phyloP scores from a whole-genome alignment of 208 protist genomes.

The Crithidia acanthocephali region DNA sequence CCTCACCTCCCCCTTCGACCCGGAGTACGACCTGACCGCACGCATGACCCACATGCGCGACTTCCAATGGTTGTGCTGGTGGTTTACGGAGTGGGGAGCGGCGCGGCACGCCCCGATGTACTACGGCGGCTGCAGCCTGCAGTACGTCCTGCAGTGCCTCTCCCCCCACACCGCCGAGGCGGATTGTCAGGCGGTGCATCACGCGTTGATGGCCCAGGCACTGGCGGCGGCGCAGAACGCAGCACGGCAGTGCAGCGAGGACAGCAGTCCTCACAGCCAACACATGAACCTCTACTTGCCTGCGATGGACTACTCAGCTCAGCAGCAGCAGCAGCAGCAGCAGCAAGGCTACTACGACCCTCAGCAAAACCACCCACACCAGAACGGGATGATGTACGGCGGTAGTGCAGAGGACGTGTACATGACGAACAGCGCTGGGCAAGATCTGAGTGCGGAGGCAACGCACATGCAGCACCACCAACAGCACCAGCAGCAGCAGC shows the following conservation, averaged over 20 bases:
- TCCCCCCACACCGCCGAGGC: slow-evolving; percentile 52
- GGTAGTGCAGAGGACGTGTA: not conserved
- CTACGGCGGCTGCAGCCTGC: slow-evolving; percentile 55
- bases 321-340: slow-evolving; percentile 17
- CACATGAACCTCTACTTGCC: not conserved
- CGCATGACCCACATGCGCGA: slow-evolving; percentile 82
- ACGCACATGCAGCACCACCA: not conserved
- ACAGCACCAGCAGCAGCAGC: too few species aligned
- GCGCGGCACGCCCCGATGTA: slow-evolving; percentile 37
- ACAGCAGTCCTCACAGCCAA: too few species aligned
- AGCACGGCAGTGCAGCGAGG: slow-evolving; percentile 2
- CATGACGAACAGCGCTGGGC: not conserved
- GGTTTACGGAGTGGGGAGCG: slow-evolving; percentile 58
- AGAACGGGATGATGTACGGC: not conserved
- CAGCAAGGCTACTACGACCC: not conserved
- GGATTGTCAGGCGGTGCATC: slow-evolving; percentile 61
- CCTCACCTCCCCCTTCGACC: slow-evolving; percentile 87
- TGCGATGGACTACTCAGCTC: slow-evolving; percentile 13
- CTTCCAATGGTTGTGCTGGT: slow-evolving; percentile 81
- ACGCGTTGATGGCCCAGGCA: slow-evolving; percentile 37
- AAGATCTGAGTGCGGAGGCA: not conserved
- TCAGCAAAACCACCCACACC: not conserved
- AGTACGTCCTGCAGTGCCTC: slow-evolving; percentile 74
- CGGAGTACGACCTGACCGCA: slow-evolving; percentile 83
- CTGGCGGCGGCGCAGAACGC: slow-evolving; percentile 6